Evolutionary conservation across 2,329 filamentous ascomycete species (phyloP).

Genomic region (Colletotrichum sp.): DNA sequence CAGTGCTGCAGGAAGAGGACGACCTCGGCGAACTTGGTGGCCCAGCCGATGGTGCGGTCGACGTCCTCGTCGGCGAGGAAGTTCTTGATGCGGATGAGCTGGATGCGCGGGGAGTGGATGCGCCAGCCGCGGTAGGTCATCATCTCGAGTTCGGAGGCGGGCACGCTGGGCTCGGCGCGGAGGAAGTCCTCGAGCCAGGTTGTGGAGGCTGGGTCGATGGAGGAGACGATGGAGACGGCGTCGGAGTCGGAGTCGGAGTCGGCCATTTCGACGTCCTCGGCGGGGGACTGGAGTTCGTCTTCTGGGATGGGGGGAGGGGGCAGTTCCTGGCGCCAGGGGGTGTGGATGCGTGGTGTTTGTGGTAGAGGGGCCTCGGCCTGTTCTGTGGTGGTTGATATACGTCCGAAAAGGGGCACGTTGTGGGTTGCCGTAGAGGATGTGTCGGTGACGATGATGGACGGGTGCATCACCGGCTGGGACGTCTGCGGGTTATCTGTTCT

Average conservation of each 20-base stretch:
- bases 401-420: background rate
- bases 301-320: background rate
- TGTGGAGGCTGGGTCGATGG: background rate
- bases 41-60: constrained; percentile 45
- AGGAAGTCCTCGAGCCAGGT: constrained; percentile 20
- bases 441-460: background rate
- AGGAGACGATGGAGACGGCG: background rate
- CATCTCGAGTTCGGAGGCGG: constrained; percentile 10
- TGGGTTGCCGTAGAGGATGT: background rate
- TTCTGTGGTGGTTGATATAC: background rate
- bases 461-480: background rate
- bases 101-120: constrained; percentile 35
- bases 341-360: background rate
- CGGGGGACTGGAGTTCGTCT: background rate
- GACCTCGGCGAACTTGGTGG: constrained; percentile 38
- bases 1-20: constrained; percentile 41
- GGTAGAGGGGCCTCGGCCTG: background rate
- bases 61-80: constrained; percentile 56
- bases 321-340: background rate
- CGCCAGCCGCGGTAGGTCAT: constrained; percentile 37
- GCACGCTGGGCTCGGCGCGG: background rate
- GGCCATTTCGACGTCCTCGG: background rate
- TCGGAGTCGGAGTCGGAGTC: background rate
- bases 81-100: constrained; percentile 37
- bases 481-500: background rate